Percentiles rank a stretch among this genome's conserved stretches.
These are phyloP conservation scores for Schizothecium vesticola DNA, from an alignment of 495 filamentous ascomycete genomes.

Conservation along the genomic window DNA sequence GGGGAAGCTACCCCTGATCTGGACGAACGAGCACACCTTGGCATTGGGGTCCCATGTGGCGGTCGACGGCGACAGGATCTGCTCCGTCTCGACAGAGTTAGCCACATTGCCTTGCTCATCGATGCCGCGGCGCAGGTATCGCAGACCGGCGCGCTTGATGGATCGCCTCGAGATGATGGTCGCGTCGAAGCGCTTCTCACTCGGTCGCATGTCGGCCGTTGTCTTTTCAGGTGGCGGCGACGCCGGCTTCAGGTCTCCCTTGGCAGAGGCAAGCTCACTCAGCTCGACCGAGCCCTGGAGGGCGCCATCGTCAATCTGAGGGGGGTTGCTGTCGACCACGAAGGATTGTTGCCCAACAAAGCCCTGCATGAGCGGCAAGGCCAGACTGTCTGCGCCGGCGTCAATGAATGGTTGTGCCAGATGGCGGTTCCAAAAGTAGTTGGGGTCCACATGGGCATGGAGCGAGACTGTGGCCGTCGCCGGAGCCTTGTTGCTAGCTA, in stretches of 20 bases:
- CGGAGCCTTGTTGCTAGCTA: conserved; percentile 40
- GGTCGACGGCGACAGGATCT: conserved; percentile 66
- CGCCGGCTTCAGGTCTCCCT: conserved; percentile 14
- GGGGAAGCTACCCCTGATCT: conserved; percentile 82
- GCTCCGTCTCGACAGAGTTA: conserved; percentile 92
- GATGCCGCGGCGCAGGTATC: conserved; percentile 86
- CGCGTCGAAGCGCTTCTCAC: conserved; percentile 57
- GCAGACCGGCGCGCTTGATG: conserved; percentile 73
- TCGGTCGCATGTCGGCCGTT: conserved; percentile 27
- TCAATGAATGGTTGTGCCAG: conserved; percentile 70
- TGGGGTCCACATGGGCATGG: conserved; percentile 65
- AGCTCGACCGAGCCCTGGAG: conserved; percentile 40
- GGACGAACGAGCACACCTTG: conserved; percentile 75
- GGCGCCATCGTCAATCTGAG: conserved; percentile 35
- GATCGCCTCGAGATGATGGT: conserved; percentile 86
- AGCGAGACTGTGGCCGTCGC: conserved; percentile 50
- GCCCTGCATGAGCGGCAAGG: conserved; percentile 85
- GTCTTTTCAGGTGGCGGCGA: conserved; percentile 17
- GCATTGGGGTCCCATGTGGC: conserved; percentile 51
- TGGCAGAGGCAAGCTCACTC: conserved; percentile 21
- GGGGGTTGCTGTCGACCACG: conserved; percentile 48
- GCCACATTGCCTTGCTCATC: conserved; percentile 83
- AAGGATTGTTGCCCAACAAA: conserved; percentile 89
- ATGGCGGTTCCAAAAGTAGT: conserved; percentile 87
- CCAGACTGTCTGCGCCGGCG: conserved; percentile 56